phyloP scores from a whole-genome alignment of 306 rosid species.

The Dalbergia cochinchinensis region DNA sequence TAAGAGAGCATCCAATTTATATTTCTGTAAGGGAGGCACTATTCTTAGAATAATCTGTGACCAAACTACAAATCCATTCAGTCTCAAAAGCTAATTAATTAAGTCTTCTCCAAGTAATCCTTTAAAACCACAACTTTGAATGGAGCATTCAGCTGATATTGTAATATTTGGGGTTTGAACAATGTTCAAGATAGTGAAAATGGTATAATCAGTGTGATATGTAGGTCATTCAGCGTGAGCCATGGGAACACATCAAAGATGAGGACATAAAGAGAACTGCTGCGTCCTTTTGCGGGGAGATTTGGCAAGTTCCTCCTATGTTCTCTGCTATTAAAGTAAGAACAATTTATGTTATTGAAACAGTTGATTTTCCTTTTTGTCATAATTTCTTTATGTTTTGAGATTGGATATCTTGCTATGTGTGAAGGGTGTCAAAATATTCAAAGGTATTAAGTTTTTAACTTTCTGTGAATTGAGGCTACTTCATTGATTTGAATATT shows the following conservation, averaged over 20 bases:
- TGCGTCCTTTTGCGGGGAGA: conserved; percentile 85
- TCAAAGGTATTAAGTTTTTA: neutral
- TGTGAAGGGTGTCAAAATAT: neutral
- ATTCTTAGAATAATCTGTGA: neutral
- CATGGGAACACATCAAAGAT: conserved; percentile 98
- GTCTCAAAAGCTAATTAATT: neutral
- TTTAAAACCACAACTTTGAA: conserved; percentile 23
- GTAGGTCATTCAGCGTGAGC: conserved; percentile 97
- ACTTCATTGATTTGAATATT: conserved; percentile 1
- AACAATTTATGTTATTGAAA: conserved; percentile 30
- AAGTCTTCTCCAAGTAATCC: neutral
- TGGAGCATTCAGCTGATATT: neutral
- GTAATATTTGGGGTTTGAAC: conserved; percentile 10
- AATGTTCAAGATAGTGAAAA: conserved; percentile 32
- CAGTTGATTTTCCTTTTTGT: neutral
- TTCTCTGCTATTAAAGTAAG: conserved; percentile 98
- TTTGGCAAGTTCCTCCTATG: conserved; percentile 99
- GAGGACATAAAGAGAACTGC: conserved; percentile 80
- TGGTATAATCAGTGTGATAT: conserved; percentile 40
- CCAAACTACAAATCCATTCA: neutral
- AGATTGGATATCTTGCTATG: conserved; percentile 15
- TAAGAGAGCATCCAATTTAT: neutral
- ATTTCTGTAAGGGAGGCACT: neutral
- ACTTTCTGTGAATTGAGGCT: neutral
- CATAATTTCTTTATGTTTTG: conserved; percentile 30